Conservation (phyloP, 192 early-diverging fungal species). For the Coemansia sp. region DNA sequence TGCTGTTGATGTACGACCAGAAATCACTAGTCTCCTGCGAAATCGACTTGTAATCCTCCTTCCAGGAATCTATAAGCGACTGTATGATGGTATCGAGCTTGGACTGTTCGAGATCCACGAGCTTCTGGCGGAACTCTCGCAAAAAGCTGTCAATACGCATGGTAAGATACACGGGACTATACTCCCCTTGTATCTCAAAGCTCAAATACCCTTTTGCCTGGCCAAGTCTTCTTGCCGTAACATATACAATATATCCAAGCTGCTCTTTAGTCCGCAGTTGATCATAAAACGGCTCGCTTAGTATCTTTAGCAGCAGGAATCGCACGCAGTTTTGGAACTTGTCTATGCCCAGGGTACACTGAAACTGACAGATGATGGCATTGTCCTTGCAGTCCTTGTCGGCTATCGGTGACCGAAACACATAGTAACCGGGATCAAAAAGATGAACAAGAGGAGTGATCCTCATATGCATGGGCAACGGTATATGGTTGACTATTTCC, state of each 20-base stretch:
- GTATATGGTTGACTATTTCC: conserved; percentile 54
- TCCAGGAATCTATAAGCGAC: conserved; percentile 55
- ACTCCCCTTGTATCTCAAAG: conserved; percentile 79
- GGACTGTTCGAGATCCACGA: conserved; percentile 48
- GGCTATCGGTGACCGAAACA: conserved; percentile 13
- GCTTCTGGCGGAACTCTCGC: conserved; percentile 44
- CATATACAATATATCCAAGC: conserved; percentile 62
- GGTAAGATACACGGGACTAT: conserved; percentile 73
- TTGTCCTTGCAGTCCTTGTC: conserved; percentile 78
- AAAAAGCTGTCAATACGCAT: conserved; percentile 76
- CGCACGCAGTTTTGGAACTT: conserved; percentile 55
- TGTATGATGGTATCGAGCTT: conserved; percentile 61
- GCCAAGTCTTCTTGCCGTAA: conserved; percentile 32
- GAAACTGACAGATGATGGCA: conserved; percentile 70
- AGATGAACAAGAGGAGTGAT: background rate
- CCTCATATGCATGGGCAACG: conserved; percentile 39
- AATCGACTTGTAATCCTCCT: conserved; percentile 70
- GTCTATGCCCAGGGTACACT: conserved; percentile 66
- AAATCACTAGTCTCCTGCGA: conserved; percentile 58
- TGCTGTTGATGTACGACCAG: conserved; percentile 62
- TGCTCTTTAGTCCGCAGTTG: conserved; percentile 86
- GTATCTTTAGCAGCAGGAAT: conserved; percentile 67
- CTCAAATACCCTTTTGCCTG: conserved; percentile 32
- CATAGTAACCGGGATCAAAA: conserved; percentile 28
- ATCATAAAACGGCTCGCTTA: conserved; percentile 78